Evolutionary conservation across 306 rosid genomes (phyloP).

Genomic region (Ceratonia siliqua): DNA sequence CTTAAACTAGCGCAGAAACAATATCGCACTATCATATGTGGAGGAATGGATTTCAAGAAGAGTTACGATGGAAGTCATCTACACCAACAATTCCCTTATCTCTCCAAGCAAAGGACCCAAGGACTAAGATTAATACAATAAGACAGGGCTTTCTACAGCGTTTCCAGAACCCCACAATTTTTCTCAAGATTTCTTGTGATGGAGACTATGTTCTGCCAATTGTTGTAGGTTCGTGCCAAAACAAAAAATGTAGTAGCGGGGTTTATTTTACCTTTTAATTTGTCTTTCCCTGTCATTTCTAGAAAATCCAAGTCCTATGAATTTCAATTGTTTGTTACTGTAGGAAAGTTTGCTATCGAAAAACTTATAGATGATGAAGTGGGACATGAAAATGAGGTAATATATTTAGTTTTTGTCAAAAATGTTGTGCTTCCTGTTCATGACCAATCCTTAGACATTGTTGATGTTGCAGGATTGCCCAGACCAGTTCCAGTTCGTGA

Average conservation of each 20-base stretch:
- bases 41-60: constrained; percentile 61
- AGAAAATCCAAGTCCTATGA: neutral
- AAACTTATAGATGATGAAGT: constrained; percentile 62
- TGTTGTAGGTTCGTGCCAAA: constrained; percentile 70
- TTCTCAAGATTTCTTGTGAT: constrained; percentile 90
- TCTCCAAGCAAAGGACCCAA: constrained; percentile 27
- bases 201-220: constrained; percentile 90
- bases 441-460: neutral
- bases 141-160: constrained; percentile 63
- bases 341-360: constrained; percentile 82
- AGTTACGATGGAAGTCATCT: constrained; percentile 48
- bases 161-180: constrained; percentile 84
- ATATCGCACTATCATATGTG: constrained; percentile 69
- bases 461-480: constrained; percentile 69
- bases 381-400: constrained; percentile 68
- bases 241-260: neutral
- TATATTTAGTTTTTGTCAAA: neutral
- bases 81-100: constrained; percentile 43
- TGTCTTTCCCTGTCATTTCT: constrained; percentile 21
- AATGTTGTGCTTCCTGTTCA: neutral
- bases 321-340: constrained; percentile 32
- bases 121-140: constrained; percentile 38
- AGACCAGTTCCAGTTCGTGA: constrained; percentile 66
- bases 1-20: constrained; percentile 79
- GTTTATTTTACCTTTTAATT: neutral